Conservation (phyloP, 169 alveolate genomes). For the Plasmodium gonderi region DNA sequence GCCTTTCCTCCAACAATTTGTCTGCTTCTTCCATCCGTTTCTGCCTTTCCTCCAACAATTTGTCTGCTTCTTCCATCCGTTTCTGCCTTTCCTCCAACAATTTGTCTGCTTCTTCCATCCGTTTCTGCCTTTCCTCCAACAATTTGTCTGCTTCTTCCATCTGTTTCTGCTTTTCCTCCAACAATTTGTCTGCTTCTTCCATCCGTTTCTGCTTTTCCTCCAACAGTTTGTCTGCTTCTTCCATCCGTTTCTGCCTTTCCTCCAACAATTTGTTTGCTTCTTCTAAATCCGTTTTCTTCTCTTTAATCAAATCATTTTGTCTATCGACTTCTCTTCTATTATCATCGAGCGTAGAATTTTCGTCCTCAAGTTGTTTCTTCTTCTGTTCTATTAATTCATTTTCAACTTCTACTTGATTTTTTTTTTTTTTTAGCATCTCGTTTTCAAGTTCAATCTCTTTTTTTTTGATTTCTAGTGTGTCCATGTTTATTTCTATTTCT, state of each 20-base stretch:
- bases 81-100: not conserved
- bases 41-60: not conserved
- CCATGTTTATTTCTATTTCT: too few species aligned
- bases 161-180: not conserved
- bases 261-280: not conserved
- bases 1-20: not conserved
- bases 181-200: not conserved
- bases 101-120: not conserved
- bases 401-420: slow-evolving; percentile 14
- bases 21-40: not conserved
- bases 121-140: not conserved
- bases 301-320: not conserved
- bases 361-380: slow-evolving; percentile 27
- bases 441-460: not conserved
- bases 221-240: not conserved
- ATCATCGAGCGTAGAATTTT: not conserved
- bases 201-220: not conserved
- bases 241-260: not conserved
- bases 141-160: not conserved
- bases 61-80: not conserved
- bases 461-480: not conserved
- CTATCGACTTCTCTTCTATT: slow-evolving; percentile 15
- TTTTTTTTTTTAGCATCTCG: not conserved
- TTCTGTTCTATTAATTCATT: not conserved
- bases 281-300: not conserved